These are phyloP conservation scores for Emiliania huxleyi DNA, from an alignment of 78 protist genomes.

Conservation along the genomic window DNA sequence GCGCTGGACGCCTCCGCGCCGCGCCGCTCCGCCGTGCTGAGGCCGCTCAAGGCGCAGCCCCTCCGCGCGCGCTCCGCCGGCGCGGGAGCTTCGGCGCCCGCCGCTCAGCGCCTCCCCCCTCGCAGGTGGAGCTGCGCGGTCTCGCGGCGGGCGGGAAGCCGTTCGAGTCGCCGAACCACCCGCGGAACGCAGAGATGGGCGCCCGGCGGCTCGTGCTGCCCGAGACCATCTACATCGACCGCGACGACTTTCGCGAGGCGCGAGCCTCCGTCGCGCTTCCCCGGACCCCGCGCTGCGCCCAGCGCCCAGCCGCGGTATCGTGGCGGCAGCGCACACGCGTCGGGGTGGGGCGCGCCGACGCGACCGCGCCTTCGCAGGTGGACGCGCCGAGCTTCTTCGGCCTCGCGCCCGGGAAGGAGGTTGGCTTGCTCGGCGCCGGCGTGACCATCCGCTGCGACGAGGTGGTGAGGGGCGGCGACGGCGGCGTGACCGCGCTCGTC, in stretches of 20 bases:
- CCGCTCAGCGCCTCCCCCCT: too few relatives aligned
- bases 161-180: conserved; percentile 75
- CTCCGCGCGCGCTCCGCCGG: too few relatives aligned
- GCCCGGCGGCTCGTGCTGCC: conserved; percentile 59
- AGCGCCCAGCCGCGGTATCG: too few relatives aligned
- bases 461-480: not conserved
- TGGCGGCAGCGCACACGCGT: too few relatives aligned
- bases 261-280: too few relatives aligned
- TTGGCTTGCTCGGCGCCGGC: conserved; percentile 67
- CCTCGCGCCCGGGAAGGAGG: conserved; percentile 74
- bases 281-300: too few relatives aligned
- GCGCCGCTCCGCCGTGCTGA: conserved; percentile 53
- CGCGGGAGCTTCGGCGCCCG: too few relatives aligned
- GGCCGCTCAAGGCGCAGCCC: conserved; percentile 76
- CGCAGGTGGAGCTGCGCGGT: conserved; percentile 51
- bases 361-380: too few relatives aligned
- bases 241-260: conserved; percentile 75
- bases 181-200: conserved; percentile 65
- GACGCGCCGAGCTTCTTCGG: conserved; percentile 72
- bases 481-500: not conserved
- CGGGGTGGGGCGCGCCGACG: too few relatives aligned
- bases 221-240: conserved; percentile 78
- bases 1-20: not conserved
- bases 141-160: not conserved
- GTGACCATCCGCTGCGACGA: conserved; percentile 60